These are phyloP conservation scores for Aspergillus ustus DNA, from an alignment of 2,329 filamentous ascomycete species.

Conservation along the genomic window DNA sequence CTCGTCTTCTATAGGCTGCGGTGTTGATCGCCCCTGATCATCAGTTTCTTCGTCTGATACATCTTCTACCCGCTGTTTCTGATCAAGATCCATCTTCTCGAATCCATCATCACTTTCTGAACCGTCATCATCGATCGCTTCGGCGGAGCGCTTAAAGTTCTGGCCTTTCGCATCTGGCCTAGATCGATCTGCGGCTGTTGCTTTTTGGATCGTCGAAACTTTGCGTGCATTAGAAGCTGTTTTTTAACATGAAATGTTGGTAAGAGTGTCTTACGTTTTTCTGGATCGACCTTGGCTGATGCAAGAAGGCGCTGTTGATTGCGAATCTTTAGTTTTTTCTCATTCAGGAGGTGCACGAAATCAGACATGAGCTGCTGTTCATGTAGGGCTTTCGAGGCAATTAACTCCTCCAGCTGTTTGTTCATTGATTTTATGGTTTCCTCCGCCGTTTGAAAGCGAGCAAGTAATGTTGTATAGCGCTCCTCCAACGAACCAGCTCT, in stretches of 20 bases:
- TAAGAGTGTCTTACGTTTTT: constrained; percentile 35
- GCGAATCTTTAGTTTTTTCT: constrained; percentile 68
- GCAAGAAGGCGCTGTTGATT: constrained; percentile 63
- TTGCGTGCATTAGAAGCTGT: background rate
- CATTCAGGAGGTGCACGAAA: constrained; percentile 63
- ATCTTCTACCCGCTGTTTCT: constrained; percentile 13
- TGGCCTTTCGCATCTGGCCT: constrained; percentile 23
- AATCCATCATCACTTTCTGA: constrained; percentile 41
- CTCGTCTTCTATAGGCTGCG: constrained; percentile 40
- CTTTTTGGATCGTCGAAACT: constrained; percentile 36
- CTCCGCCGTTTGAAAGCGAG: constrained; percentile 50
- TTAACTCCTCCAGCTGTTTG: constrained; percentile 61
- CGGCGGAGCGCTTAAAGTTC: constrained; percentile 35
- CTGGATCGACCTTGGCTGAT: constrained; percentile 51
- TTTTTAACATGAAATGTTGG: background rate
- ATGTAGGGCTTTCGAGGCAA: constrained; percentile 60
- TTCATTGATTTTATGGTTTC: constrained; percentile 57
- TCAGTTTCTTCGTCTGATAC: constrained; percentile 31
- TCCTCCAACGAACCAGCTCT: constrained; percentile 48
- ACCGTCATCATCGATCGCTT: constrained; percentile 26
- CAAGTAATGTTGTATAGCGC: constrained; percentile 47
- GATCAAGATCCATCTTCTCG: constrained; percentile 44
- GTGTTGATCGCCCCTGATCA: constrained; percentile 33
- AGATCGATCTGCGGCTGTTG: constrained; percentile 16
- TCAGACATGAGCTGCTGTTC: constrained; percentile 63